Evolutionary conservation across 164 flowering plant species (phyloP).

Genomic region (Stephania cephalantha): DNA sequence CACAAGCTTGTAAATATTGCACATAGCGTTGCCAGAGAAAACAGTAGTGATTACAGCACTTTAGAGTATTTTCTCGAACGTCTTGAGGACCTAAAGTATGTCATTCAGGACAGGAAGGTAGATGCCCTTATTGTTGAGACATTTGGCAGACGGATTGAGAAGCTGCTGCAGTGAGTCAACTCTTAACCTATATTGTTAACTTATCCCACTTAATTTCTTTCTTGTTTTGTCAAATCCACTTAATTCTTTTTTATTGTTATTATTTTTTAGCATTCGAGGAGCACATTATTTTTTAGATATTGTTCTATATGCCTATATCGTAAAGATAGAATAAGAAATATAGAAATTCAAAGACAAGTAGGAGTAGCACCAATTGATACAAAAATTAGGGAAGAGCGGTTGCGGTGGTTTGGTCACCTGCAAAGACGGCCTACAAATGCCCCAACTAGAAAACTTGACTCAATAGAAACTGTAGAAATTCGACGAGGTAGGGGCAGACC

Average conservation of each 20-base stretch:
- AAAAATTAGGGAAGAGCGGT: too few species aligned
- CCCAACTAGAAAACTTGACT: too few species aligned
- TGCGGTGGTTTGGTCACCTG: too few species aligned
- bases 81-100: slow-evolving; percentile 72
- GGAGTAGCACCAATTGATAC: too few species aligned
- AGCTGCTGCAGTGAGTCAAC: slow-evolving; percentile 73
- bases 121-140: slow-evolving; percentile 95
- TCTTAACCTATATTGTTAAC: neutral
- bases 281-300: neutral
- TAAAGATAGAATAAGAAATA: too few species aligned
- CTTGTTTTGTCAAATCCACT: too few species aligned
- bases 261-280: neutral
- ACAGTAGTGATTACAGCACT: slow-evolving; percentile 51
- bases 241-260: neutral
- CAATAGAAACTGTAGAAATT: too few species aligned
- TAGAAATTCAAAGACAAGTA: too few species aligned
- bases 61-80: slow-evolving; percentile 66
- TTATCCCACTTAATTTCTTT: too few species aligned
- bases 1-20: slow-evolving; percentile 71
- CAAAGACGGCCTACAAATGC: too few species aligned
- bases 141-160: slow-evolving; percentile 94
- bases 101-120: slow-evolving; percentile 77
- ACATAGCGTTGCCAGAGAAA: slow-evolving; percentile 57
- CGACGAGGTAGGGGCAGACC: too few species aligned
- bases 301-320: neutral